These are phyloP conservation scores for Phtheirospermum japonicum DNA, from an alignment of 257 asterid genomes.

Conservation along the genomic window DNA sequence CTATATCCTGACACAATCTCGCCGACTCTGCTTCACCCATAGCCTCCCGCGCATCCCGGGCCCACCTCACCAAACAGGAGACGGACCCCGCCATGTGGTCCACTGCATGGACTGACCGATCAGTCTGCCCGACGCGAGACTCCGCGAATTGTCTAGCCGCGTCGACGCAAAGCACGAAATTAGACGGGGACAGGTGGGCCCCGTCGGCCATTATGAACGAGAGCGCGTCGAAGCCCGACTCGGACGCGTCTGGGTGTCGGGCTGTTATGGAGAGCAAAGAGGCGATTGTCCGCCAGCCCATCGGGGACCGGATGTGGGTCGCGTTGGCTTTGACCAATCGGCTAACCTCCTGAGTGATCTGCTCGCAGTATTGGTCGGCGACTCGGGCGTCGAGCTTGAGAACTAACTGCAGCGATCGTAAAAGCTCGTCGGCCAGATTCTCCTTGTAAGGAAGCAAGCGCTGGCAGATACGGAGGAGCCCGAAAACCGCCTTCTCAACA, in stretches of 20 bases:
- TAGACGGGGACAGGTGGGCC: conserved; percentile 76
- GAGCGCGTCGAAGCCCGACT: conserved; percentile 84
- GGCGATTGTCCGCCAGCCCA: conserved; percentile 88
- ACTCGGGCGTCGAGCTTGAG: conserved; percentile 92
- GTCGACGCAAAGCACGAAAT: conserved; percentile 68
- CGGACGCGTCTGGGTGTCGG: conserved; percentile 93
- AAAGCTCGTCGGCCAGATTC: conserved; percentile 77
- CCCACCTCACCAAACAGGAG: conserved; percentile 70
- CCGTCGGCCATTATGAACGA: conserved; percentile 83
- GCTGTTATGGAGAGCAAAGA: conserved; percentile 82
- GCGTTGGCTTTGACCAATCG: conserved; percentile 89
- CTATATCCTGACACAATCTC: conserved; percentile 72
- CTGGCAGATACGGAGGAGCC: conserved; percentile 91
- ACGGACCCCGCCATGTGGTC: conserved; percentile 80
- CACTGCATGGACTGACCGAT: conserved; percentile 71
- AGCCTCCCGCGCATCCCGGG: conserved; percentile 68
- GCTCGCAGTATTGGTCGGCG: conserved; percentile 94
- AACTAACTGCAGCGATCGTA: conserved; percentile 79
- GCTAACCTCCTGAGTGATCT: conserved; percentile 89
- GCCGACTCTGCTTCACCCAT: conserved; percentile 61
- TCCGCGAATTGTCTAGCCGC: conserved; percentile 93
- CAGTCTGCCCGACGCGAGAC: conserved; percentile 89
- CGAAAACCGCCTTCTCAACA: conserved; percentile 93
- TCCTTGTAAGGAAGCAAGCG: conserved; percentile 89
- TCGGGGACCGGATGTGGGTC: conserved; percentile 60